phyloP scores from a whole-genome alignment of 495 filamentous ascomycete genomes.

The Collariella sp. region DNA sequence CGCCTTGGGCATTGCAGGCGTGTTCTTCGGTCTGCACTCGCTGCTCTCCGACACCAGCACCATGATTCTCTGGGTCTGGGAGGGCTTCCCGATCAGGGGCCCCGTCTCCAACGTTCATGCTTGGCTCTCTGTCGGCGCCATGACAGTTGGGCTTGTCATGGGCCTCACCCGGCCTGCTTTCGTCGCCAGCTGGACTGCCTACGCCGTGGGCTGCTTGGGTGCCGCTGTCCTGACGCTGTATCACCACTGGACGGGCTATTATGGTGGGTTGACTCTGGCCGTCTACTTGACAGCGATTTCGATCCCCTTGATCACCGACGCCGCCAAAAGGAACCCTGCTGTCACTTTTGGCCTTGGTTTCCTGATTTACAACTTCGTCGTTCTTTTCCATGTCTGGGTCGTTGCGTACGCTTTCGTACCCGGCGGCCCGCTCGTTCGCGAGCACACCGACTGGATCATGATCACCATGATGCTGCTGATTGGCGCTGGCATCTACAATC shows the following conservation, averaged over 20 bases:
- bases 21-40: slow-evolving; percentile 89
- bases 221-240: slow-evolving; percentile 73
- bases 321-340: slow-evolving; percentile 64
- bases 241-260: slow-evolving; percentile 81
- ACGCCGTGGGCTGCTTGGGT: slow-evolving; percentile 65
- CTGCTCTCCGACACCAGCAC: slow-evolving; percentile 95
- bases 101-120: slow-evolving; percentile 86
- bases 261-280: slow-evolving; percentile 68
- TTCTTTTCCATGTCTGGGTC: slow-evolving; percentile 95
- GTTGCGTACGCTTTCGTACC: slow-evolving; percentile 99
- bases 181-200: slow-evolving; percentile 73
- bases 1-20: slow-evolving; percentile 67
- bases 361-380: slow-evolving; percentile 79
- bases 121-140: slow-evolving; percentile 70
- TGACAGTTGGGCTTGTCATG: slow-evolving; percentile 73
- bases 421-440: slow-evolving; percentile 83
- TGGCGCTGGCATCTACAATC: slow-evolving; percentile 76
- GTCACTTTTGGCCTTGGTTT: slow-evolving; percentile 80
- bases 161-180: slow-evolving; percentile 64
- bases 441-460: slow-evolving; percentile 96
- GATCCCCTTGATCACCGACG: slow-evolving; percentile 64
- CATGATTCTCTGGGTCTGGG: slow-evolving; percentile 99
- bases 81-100: slow-evolving; percentile 85
- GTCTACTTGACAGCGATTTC: slow-evolving; percentile 77
- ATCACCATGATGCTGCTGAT: slow-evolving; percentile 72